Evolutionary conservation across 345 rosid genomes (phyloP), one percentile per base, ranked within the genome.

Genomic region (Viola odorata): DNA sequence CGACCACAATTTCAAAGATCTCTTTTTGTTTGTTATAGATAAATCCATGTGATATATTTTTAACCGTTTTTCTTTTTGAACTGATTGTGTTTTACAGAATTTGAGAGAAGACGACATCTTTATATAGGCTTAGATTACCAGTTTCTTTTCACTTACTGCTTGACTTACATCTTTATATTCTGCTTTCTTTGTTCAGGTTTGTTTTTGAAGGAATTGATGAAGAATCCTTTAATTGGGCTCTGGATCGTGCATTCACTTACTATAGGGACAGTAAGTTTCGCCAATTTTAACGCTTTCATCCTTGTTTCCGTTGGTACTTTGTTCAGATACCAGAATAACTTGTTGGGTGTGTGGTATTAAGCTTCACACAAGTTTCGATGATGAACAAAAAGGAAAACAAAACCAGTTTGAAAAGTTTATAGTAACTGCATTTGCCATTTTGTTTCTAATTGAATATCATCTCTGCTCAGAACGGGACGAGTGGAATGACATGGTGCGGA

Each of bases 191-290:
- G 55, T 12, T 56, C 69, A 81, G 85, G 79, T 83, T 78, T 65
- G 78, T 69, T 32, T 80, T 83, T 41, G 81, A 83, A 64, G 87
- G 87, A 66, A 83, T 80, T 69, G 87, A 80, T 67, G 82, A 76
- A 74, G 81, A 79, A 62, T 83, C 87, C 59, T 64, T 80, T 16
- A 60, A 73, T 60, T 50, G 67, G 56, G 79, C 87, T 59, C 75
- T 83, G 15, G 77, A 75, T 49, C 81, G 84, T 37, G 84, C 87
- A 67, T 78, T 83, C 76, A 41, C 76, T 52, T 67, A 60, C 61
- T 80, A 71, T 52, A 70, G 64, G 70, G 68, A 60, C 17, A 78
- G 87, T 83, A 75, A 75, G 87, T 68, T 44, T 32, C 47, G 36
- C 15, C 23, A 5, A 3, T 23, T 6, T 45, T 63, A 36, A 45